phyloP scores from a whole-genome alignment of 2,329 filamentous ascomycete genomes.

The Talaromyces islandicus region DNA sequence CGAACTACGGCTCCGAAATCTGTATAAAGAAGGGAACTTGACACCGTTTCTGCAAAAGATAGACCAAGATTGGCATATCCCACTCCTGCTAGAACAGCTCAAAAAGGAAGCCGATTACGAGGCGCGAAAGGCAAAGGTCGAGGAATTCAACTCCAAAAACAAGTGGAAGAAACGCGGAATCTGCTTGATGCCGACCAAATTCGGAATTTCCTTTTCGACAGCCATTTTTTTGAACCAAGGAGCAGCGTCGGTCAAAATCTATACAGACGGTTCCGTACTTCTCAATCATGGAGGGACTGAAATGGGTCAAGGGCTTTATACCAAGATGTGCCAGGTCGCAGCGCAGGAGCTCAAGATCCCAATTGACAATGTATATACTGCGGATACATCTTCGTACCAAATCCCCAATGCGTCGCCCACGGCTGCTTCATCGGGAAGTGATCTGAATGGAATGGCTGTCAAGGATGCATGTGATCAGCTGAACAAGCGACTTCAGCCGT shows the following conservation, averaged over 20 bases:
- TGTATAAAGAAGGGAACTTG: constrained; percentile 69
- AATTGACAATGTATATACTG: constrained; percentile 76
- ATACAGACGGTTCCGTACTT: constrained; percentile 88
- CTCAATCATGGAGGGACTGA: constrained; percentile 95
- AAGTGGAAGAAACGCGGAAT: constrained; percentile 94
- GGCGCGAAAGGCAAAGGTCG: constrained; percentile 61
- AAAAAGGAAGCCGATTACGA: constrained; percentile 69
- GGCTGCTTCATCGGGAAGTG: constrained; percentile 87
- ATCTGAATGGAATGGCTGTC: constrained; percentile 92
- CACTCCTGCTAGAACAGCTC: constrained; percentile 89
- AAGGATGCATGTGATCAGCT: constrained; percentile 87
- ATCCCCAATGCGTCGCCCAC: constrained; percentile 92
- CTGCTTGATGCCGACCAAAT: constrained; percentile 89
- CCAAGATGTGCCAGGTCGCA: constrained; percentile 94
- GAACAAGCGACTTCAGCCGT: constrained; percentile 79
- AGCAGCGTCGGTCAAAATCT: constrained; percentile 90
- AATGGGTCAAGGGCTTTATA: constrained; percentile 97
- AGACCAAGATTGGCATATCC: constrained; percentile 84
- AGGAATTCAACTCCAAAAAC: constrained; percentile 73
- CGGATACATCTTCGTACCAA: constrained; percentile 91
- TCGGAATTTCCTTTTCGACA: constrained; percentile 87
- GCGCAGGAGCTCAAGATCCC: constrained; percentile 83
- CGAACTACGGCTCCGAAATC: constrained; percentile 75
- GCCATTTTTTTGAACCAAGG: constrained; percentile 95
- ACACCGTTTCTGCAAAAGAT: constrained; percentile 91